Percentiles rank a stretch among this genome's conserved stretches.
Evolutionary conservation across 2,329 filamentous ascomycete species (phyloP).

Genomic region (Sporothrix humicola): DNA sequence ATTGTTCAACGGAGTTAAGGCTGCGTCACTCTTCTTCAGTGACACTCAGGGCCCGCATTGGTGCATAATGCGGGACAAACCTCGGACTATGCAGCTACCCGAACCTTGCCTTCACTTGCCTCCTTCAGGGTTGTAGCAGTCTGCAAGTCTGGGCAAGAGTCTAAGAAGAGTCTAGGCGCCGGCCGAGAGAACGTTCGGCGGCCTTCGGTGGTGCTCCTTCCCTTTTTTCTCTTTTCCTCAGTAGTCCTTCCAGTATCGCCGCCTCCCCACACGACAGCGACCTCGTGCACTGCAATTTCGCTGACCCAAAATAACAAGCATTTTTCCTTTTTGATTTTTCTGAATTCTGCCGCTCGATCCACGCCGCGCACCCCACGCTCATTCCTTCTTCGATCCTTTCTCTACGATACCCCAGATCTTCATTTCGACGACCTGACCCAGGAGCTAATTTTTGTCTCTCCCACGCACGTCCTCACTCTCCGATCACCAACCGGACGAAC

Average conservation of each 20-base stretch:
- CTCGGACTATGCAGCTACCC: conserved; percentile 3
- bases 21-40: not conserved
- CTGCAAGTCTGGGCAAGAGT: too few relatives aligned
- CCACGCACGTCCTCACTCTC: not conserved
- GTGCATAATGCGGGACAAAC: not conserved
- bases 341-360: not conserved
- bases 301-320: not conserved
- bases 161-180: not conserved
- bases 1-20: not conserved
- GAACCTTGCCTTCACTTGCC: not conserved
- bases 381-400: conserved; percentile 5
- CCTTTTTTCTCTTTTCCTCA: too few relatives aligned
- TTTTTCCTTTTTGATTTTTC: conserved; percentile 20
- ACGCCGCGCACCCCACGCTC: not conserved
- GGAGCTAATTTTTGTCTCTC: too few relatives aligned
- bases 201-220: conserved; percentile 33
- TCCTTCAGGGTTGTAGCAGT: not conserved
- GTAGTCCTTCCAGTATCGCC: conserved; percentile 22
- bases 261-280: conserved; percentile 25
- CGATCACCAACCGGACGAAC: not conserved
- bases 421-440: not conserved
- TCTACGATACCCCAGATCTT: not conserved
- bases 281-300: conserved; percentile 8
- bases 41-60: not conserved
- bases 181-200: conserved; percentile 35